A percentile compares a stretch with the other conserved stretches of the same genome.
phyloP scores from a whole-genome alignment of 129 eudicot species.

The Flaveria brownii region DNA sequence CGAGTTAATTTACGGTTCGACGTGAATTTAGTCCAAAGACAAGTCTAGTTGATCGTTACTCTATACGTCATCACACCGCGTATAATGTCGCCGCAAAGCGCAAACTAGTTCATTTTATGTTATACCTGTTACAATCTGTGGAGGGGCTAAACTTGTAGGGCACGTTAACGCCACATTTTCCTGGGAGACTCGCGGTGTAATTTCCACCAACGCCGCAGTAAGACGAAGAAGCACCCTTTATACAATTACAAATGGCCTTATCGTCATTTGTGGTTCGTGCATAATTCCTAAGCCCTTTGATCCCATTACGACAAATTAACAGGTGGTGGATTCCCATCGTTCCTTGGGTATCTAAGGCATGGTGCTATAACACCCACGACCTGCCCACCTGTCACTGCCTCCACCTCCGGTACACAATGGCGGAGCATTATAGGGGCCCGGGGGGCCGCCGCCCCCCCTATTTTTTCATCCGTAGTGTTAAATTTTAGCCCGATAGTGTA shows the following conservation, averaged over 20 bases:
- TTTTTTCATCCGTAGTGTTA: too few relatives aligned
- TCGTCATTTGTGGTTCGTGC: slow-evolving; percentile 40
- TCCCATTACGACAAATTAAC: slow-evolving; percentile 42
- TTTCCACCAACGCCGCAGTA: not conserved
- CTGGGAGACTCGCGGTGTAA: slow-evolving; percentile 39
- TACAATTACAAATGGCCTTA: slow-evolving; percentile 38
- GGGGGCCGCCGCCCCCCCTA: too few relatives aligned
- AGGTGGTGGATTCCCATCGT: not conserved
- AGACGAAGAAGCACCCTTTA: slow-evolving; percentile 29
- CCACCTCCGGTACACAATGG: slow-evolving; percentile 23
- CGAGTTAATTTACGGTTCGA: too few relatives aligned
- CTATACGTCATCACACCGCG: too few relatives aligned
- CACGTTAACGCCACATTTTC: slow-evolving; percentile 42
- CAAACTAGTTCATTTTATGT: not conserved
- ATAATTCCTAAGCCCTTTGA: slow-evolving; percentile 20
- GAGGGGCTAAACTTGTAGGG: slow-evolving; percentile 52
- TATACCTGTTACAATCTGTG: slow-evolving; percentile 47
- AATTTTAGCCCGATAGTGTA: too few relatives aligned
- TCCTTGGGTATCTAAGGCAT: slow-evolving; percentile 36
- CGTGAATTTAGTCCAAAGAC: too few relatives aligned
- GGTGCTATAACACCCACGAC: slow-evolving; percentile 21
- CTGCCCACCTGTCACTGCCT: slow-evolving; percentile 41
- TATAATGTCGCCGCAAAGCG: too few relatives aligned
- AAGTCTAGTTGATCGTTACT: too few relatives aligned
- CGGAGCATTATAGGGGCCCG: too few relatives aligned